A percentile compares a stretch with the other conserved stretches of the same genome.
Evolutionary conservation across 2,329 filamentous ascomycete species (phyloP).

Genomic region (Botrytis porri): DNA sequence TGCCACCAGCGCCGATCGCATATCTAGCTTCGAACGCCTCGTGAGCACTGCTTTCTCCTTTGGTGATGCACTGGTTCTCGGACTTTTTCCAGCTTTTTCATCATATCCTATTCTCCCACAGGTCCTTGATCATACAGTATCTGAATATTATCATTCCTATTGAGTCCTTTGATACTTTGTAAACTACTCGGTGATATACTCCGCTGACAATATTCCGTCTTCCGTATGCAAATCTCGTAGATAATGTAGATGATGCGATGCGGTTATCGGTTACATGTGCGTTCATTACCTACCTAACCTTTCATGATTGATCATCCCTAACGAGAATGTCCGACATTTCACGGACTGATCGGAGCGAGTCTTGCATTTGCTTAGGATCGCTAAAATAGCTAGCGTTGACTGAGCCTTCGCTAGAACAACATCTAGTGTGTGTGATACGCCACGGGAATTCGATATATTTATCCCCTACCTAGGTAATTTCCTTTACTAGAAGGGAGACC

Average conservation of each 20-base stretch:
- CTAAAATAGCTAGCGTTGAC: neutral
- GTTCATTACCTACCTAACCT: neutral
- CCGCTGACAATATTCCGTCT: neutral
- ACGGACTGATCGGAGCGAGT: neutral
- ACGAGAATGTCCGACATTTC: neutral
- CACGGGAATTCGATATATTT: neutral
- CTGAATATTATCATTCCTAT: neutral
- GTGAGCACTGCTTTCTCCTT: neutral
- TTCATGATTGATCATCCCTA: neutral
- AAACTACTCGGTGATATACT: neutral
- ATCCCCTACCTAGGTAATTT: neutral
- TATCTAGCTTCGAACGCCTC: conserved; percentile 13
- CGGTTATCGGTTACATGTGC: neutral
- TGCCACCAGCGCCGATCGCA: conserved; percentile 15
- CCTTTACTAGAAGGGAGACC: neutral
- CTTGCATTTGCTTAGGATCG: neutral
- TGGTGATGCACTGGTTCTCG: neutral
- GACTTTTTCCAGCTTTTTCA: neutral
- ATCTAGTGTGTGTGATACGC: neutral
- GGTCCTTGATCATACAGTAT: neutral
- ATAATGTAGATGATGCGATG: neutral
- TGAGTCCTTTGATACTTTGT: neutral
- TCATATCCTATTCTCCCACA: neutral
- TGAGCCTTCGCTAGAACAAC: neutral
- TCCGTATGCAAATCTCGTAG: neutral